These are phyloP conservation scores for Naegleria lovaniensis DNA, from an alignment of 208 protist genomes.

Conservation along the genomic window DNA sequence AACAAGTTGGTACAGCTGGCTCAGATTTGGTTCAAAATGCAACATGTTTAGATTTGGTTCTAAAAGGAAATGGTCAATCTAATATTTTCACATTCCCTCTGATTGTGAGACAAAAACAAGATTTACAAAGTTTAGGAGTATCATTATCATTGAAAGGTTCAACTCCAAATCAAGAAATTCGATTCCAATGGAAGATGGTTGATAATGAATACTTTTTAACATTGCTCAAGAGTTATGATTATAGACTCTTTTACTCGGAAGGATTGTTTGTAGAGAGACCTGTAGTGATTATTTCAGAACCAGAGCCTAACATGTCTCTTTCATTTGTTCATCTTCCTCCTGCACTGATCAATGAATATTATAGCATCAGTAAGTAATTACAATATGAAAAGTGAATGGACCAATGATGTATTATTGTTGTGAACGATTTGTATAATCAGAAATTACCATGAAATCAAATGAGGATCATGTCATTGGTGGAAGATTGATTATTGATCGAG, in stretches of 20 bases:
- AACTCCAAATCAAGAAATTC: neutral
- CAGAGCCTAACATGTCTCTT: neutral
- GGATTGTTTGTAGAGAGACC: constrained; percentile 15
- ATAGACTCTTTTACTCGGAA: neutral
- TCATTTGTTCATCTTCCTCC: neutral
- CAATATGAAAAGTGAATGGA: too few relatives aligned
- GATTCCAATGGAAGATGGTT: neutral
- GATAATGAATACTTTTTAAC: neutral
- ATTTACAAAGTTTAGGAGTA: neutral
- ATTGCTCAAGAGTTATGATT: neutral
- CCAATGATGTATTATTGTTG: too few relatives aligned
- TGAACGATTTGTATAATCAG: too few relatives aligned
- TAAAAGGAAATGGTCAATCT: neutral
- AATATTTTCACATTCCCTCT: neutral
- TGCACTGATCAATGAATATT: neutral
- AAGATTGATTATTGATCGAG: neutral
- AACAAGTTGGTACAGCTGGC: too few relatives aligned
- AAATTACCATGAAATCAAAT: neutral
- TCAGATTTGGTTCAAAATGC: too few relatives aligned
- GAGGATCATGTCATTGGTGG: neutral
- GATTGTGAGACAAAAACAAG: neutral
- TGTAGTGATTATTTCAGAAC: neutral
- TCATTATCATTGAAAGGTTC: neutral
- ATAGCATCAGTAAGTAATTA: neutral
- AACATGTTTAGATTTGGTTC: neutral